A percentile compares a stretch with the other conserved stretches of the same genome.
Evolutionary conservation across 2,329 filamentous ascomycete species (phyloP).

Genomic region (Hypoxylon sp.): DNA sequence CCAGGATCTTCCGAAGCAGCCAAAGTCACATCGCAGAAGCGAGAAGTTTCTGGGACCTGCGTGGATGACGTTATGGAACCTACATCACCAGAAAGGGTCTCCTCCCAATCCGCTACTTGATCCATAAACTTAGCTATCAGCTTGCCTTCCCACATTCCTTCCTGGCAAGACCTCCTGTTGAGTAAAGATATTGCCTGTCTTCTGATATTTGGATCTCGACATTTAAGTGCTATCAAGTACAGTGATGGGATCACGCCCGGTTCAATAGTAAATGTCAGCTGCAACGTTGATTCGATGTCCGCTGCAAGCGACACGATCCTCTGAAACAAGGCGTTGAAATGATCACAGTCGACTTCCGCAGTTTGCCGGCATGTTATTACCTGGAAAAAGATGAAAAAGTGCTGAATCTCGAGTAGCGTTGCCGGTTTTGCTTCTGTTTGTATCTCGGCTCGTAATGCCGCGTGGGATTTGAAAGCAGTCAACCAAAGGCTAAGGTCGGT

Average conservation of each 20-base stretch:
- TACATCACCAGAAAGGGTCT: background rate
- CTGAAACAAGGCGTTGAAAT: background rate
- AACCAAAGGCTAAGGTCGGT: background rate
- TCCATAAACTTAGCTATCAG: background rate
- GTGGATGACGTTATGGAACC: background rate
- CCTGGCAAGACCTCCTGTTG: background rate
- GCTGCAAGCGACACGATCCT: background rate
- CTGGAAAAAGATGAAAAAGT: background rate
- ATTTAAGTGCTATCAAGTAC: background rate
- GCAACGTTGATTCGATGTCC: background rate
- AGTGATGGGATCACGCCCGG: slow-evolving; percentile 3
- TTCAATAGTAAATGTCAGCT: background rate
- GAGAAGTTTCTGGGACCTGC: background rate
- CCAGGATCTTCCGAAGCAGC: slow-evolving; percentile 1
- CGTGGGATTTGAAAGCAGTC: background rate
- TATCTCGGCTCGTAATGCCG: background rate
- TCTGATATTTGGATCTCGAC: background rate
- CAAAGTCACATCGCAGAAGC: slow-evolving; percentile 3
- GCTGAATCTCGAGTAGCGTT: slow-evolving; percentile 2
- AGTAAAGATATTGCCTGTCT: background rate
- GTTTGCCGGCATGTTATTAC: background rate
- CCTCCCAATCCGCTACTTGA: background rate
- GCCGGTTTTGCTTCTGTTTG: background rate
- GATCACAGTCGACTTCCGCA: background rate
- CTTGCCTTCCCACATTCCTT: slow-evolving; percentile 1